Percentiles rank a stretch among this genome's conserved stretches.
phyloP scores from a whole-genome alignment of 305 asterid genomes.

The Solanum hybrid region DNA sequence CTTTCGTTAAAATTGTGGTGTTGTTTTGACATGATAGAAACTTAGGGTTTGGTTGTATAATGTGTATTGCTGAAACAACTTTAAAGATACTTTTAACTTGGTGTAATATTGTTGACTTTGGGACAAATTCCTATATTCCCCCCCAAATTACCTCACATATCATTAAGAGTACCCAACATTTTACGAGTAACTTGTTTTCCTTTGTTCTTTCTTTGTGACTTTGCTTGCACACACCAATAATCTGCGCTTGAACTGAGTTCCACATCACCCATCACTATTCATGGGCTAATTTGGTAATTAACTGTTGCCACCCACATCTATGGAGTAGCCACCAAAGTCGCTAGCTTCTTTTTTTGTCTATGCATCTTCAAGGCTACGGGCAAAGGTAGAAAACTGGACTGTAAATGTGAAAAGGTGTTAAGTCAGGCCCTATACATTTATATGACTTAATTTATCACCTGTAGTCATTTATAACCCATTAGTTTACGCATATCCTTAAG shows the following conservation, averaged over 20 bases:
- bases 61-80: not conserved
- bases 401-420: not conserved
- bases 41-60: slow-evolving; percentile 2
- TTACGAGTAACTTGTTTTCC: not conserved
- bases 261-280: not conserved
- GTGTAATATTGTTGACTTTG: not conserved
- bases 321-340: not conserved
- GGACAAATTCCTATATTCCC: no score
- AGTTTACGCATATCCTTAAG: not conserved
- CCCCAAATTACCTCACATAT: not conserved
- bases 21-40: not conserved
- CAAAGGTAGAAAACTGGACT: not conserved
- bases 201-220: not conserved
- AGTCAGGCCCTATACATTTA: not conserved
- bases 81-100: not conserved
- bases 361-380: not conserved
- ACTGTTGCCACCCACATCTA: not conserved
- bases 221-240: not conserved
- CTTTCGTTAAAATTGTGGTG: not conserved
- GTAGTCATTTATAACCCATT: not conserved
- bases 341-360: not conserved
- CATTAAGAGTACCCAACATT: not conserved
- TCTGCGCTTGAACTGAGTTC: not conserved
- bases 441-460: not conserved
- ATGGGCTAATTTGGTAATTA: not conserved